A percentile compares a stretch with the other conserved stretches of the same genome.
Conservation (phyloP, 2,329 filamentous ascomycete genomes). For the Colletotrichum lindemuthianum region DNA sequence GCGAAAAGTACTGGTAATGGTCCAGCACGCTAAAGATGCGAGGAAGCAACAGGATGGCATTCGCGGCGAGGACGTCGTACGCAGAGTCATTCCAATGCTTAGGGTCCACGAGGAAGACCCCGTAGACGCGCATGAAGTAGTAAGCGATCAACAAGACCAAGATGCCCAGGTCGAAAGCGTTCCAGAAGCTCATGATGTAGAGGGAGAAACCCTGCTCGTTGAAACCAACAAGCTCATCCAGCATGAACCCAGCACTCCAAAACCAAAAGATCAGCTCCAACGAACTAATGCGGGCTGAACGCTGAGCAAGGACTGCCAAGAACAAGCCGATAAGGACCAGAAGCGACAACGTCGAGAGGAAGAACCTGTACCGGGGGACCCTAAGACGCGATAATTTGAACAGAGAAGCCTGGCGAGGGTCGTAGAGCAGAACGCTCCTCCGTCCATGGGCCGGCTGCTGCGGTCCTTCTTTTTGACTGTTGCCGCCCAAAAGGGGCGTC, state of each 20-base stretch:
- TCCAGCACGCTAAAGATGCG: slow-evolving; percentile 93
- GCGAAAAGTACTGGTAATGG: slow-evolving; percentile 95
- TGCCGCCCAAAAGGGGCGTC: slow-evolving; percentile 61
- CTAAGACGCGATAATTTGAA: slow-evolving; percentile 92
- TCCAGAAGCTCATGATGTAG: slow-evolving; percentile 98
- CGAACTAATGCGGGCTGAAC: slow-evolving; percentile 82
- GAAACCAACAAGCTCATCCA: slow-evolving; percentile 95
- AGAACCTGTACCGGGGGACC: slow-evolving; percentile 90
- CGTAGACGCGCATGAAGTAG: slow-evolving; percentile 89
- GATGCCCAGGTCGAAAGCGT: slow-evolving; percentile 92
- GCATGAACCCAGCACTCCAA: slow-evolving; percentile 97
- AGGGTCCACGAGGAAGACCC: slow-evolving; percentile 82
- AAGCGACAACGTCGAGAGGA: slow-evolving; percentile 88
- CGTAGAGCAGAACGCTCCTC: slow-evolving; percentile 86
- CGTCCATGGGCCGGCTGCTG: slow-evolving; percentile 57
- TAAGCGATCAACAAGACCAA: slow-evolving; percentile 86
- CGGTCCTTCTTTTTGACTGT: slow-evolving; percentile 44
- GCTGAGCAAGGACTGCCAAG: slow-evolving; percentile 79
- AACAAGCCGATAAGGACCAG: slow-evolving; percentile 87
- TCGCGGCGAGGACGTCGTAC: slow-evolving; percentile 93
- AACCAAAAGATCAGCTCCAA: slow-evolving; percentile 95
- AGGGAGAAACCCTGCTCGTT: slow-evolving; percentile 96
- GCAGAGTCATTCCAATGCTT: slow-evolving; percentile 83
- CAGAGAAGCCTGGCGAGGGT: slow-evolving; percentile 87
- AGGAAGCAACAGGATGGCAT: slow-evolving; percentile 88